Evolutionary conservation across 2,329 filamentous ascomycete species (phyloP), one percentile per base, ranked within the genome.

Genomic region (Cryphonectria carpinicola): DNA sequence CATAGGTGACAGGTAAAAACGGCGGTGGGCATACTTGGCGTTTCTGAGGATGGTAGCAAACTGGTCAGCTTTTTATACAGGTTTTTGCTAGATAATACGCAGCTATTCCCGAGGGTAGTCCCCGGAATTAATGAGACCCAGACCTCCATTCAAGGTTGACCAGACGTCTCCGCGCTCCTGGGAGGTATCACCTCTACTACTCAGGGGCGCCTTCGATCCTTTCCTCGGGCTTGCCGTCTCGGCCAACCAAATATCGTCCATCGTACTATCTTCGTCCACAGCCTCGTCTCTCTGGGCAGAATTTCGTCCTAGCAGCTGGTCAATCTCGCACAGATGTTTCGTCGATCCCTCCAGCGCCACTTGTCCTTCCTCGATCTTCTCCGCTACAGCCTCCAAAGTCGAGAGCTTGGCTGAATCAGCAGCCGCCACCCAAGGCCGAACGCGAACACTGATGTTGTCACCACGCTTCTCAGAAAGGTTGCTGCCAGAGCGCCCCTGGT

Each of bases 341-440:
- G 86, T 84, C 17, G 87, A 85, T 25, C 82, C 82, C 69, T 88
- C 86, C 28, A 91, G 78, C 3, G 87, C 86, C 17, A 85, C 75
- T 74, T 89, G 85, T 0, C 89, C 89, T 67, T 84, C 81, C 67
- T 91, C 88, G 3, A 91, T 83, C 72, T 85, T 87, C 75, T 90
- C 88, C 11, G 86, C 85, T 14, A 91, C 86, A 11, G 81, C 79
- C 75, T 90, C 88, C 14, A 89, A 82, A 0, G 85, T 89, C 1
- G 84, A 80, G 68, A 89, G 86, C 74, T 89, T 89, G 74, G 88
- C 87, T 3, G 87, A 83, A 69, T 90, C 86, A 1, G 88, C 85
- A 1, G 89, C 88, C 74, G 83, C 84, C 11, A 88, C 84, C 89
- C 89, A 92, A 13, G 86, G 85, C 72, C 84, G 83, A 65, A 88